Percentiles rank a stretch among this genome's conserved stretches.
These are phyloP conservation scores for Penicillium nordicum DNA, from an alignment of 2,329 filamentous ascomycete species.

Conservation along the genomic window DNA sequence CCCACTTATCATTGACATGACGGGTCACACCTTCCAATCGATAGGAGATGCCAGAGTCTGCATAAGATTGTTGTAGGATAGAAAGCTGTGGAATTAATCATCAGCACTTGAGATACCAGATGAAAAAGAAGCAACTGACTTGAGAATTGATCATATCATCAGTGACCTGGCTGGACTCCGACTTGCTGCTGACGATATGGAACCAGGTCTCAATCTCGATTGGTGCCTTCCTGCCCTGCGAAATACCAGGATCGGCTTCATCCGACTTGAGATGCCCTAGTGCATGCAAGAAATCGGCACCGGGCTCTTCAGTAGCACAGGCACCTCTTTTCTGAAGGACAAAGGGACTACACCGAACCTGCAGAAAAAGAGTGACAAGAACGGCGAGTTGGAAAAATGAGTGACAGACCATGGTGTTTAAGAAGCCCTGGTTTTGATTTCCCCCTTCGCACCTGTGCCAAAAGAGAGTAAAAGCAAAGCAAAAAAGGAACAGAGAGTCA, in stretches of 20 bases:
- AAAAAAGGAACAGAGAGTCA: neutral
- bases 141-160: conserved; percentile 36
- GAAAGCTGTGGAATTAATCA: conserved; percentile 23
- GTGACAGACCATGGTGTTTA: conserved; percentile 26
- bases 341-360: conserved; percentile 18
- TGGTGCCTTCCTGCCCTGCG: conserved; percentile 22
- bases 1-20: conserved; percentile 55
- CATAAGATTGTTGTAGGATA: conserved; percentile 47
- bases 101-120: conserved; percentile 4
- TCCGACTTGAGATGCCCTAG: conserved; percentile 24
- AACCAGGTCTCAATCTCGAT: conserved; percentile 44
- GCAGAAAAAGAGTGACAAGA: conserved; percentile 17
- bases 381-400: conserved; percentile 19
- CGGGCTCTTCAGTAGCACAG: conserved; percentile 33
- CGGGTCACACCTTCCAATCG: conserved; percentile 49
- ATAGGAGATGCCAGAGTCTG: conserved; percentile 48
- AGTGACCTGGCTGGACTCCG: conserved; percentile 26
- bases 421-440: conserved; percentile 9
- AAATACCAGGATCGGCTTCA: conserved; percentile 9
- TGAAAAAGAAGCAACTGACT: conserved; percentile 23
- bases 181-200: conserved; percentile 40
- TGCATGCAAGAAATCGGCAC: conserved; percentile 24
- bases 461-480: neutral
- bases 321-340: conserved; percentile 21
- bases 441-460: conserved; percentile 9